Conservation (phyloP, 495 filamentous ascomycete species). For the Cercophora newfieldiana region DNA sequence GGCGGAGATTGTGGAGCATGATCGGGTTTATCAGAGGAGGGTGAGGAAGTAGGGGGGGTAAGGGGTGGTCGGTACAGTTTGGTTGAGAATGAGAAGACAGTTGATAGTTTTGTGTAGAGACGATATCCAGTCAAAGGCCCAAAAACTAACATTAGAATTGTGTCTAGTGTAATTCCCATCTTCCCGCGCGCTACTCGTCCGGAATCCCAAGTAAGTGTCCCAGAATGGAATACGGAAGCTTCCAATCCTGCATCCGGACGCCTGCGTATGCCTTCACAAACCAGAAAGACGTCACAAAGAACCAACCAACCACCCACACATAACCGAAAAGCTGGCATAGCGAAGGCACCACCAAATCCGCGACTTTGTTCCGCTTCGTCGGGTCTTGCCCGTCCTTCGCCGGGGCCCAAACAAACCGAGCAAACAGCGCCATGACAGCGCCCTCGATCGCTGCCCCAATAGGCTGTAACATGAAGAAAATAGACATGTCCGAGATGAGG, state of each 20-base stretch:
- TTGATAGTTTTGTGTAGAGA: too few species aligned
- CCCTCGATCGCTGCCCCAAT: constrained; percentile 36
- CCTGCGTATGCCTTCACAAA: constrained; percentile 16
- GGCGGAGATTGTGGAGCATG: constrained; percentile 7
- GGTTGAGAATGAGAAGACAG: too few species aligned
- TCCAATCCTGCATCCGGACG: constrained; percentile 16
- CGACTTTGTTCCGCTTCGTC: background rate
- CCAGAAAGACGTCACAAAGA: constrained; percentile 15
- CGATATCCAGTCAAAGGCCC: too few species aligned
- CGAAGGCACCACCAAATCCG: background rate
- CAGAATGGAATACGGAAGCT: constrained; percentile 16
- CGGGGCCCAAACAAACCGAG: background rate
- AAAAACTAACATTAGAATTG: too few species aligned
- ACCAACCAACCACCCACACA: constrained; percentile 20
- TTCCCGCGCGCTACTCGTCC: too few species aligned
- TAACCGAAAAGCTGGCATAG: constrained; percentile 13
- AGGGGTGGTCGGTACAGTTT: too few species aligned
- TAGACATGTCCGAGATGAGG: constrained; percentile 23
- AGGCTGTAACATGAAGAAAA: constrained; percentile 37
- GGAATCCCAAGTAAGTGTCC: background rate
- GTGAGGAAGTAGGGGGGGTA: background rate
- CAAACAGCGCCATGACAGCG: constrained; percentile 1
- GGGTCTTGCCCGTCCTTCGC: background rate
- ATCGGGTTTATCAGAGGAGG: background rate
- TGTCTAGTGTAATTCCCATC: too few species aligned